Evolutionary conservation across 305 asterid genomes (phyloP), one percentile per base, ranked within the genome.

Genomic region (Solanum hybrid): DNA sequence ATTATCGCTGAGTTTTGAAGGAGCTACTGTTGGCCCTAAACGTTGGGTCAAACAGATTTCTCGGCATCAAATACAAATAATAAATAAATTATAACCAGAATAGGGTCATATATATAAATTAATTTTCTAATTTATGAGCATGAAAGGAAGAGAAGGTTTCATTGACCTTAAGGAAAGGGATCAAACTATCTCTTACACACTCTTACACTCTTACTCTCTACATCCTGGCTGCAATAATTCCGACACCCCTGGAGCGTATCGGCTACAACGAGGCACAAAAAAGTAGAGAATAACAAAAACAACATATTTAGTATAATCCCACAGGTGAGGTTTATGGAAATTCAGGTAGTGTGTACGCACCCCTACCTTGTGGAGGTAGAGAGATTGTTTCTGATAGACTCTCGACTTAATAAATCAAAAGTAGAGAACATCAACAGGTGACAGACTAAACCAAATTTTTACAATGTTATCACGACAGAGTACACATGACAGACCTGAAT

Each of bases 401-500:
- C 29, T 64, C 6, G 13, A 0, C 13, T 8, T 1, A 22, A 64
- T 64, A n/a, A 64, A 64, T 64, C 37, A 40, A 27, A 81, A 14
- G 87, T 27, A 42, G 37, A 81, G 37, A 40, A 27, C 71, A 64
- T 56, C 69, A 56, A 56, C 24, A 7, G 69, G 34, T 31, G 34
- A 31, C 34, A 31, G 34, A 31, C 34, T 31, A 31, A 31, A 31
- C 34, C 34, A 31, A 31, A 31, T 31, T 31, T 31, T 31, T 31
- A 31, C 34, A 31, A 31, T 31, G 34, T 31, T 31, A 31, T 31
- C 34, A 31, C 34, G 34, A 31, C 32, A 31, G 32, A 31, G 32
- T 31, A 31, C 32, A 31, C 32, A 31, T 31, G 32, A 31, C 32
- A 31, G 32, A 31, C 99, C 99, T 97, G 99, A 90, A 94, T 88